Evolutionary conservation across 441 rosid species (phyloP), one percentile per base, ranked within the genome.

Genomic region (Erysimum pusillum): DNA sequence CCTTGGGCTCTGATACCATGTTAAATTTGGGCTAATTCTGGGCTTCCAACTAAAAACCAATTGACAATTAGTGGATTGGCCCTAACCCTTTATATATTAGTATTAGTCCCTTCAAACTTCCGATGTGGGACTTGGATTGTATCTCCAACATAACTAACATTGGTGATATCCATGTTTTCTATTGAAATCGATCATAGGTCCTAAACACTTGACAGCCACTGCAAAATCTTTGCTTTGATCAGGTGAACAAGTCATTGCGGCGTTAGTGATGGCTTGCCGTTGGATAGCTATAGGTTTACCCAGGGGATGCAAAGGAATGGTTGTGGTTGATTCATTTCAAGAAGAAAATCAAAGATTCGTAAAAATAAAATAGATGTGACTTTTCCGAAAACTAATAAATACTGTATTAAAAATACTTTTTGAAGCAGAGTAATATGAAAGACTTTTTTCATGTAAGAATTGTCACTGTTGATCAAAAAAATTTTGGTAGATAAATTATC

Each of bases 391-490:
- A 22, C 25, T 22, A 1, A 25, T 25, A 25, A 25, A 25, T 25
- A 25, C 28, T 25, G n/a, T n/a, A n/a, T n/a, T n/a, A n/a, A n/a
- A n/a, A n/a, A n/a, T n/a, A n/a, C 2, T 25, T 25, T 25, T 25
- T 25, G 2, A 3, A 2, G 28, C 28, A 25, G 28, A 25, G 28
- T 25, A 25, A 28, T 28, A 32, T 1, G 41, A 67, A 20, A 53
- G 22, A 39, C 17, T 44, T 35, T 7, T 44, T 35, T 52, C 28
- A 7, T 61, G 51, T 48, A 25, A 45, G 75, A 31, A 18, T 57
- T 35, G 63, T 71, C 44, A 71, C 11, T 35, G 36, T 36, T 12
- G 20, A 49, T 25, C 9, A 71, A 12, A 36, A 22, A n/a, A 36
- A 22, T 18, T 46, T 14, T 45, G 46, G 20, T 25, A 20, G 49